Evolutionary conservation across 2,329 filamentous ascomycete species (phyloP).

Genomic region (Fusarium tuaranense): DNA sequence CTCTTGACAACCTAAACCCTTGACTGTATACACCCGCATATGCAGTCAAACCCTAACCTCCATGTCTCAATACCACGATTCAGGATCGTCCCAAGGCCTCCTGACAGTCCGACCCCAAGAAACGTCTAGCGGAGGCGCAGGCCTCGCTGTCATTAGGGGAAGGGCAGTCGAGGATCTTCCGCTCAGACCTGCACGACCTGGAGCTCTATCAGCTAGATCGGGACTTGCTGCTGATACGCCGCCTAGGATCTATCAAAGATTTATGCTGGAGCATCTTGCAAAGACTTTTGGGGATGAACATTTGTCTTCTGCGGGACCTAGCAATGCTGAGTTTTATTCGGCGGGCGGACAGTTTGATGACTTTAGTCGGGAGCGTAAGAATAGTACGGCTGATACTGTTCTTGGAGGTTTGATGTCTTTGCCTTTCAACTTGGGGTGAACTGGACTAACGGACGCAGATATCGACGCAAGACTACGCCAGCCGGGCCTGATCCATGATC

Average conservation of each 20-base stretch:
- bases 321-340: not conserved
- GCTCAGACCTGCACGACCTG: not conserved
- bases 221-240: not conserved
- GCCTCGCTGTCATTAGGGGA: not conserved
- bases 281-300: slow-evolving; percentile 1
- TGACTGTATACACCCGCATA: not conserved
- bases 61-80: not conserved
- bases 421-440: not conserved
- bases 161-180: not conserved
- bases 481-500: not conserved
- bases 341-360: not conserved
- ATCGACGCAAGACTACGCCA: not conserved
- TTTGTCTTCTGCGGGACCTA: not conserved
- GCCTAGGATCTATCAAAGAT: not conserved
- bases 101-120: not conserved
- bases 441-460: not conserved
- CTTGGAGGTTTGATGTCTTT: not conserved
- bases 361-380: not conserved
- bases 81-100: not conserved
- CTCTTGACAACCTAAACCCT: not conserved
- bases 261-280: slow-evolving; percentile 13
- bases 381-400: not conserved
- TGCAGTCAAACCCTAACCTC: not conserved
- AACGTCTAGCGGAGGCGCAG: not conserved
- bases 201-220: not conserved